Evolutionary conservation across 352 stramenopile species (phyloP).

Genomic region (Globisporangium canariense): DNA sequence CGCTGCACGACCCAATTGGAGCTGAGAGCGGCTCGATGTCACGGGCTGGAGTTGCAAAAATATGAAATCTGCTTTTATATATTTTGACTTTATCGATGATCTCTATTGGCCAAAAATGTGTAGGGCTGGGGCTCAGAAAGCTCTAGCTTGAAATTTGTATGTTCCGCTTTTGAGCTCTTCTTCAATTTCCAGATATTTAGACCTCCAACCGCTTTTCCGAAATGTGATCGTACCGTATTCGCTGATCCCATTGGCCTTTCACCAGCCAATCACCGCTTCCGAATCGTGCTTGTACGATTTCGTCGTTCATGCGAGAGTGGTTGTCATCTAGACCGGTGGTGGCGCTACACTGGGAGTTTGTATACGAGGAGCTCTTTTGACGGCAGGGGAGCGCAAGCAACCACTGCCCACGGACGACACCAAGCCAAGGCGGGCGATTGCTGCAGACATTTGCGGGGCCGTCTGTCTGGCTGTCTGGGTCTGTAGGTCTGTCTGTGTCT

Average conservation of each 20-base stretch:
- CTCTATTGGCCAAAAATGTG: background rate
- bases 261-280: background rate
- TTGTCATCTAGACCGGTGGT: slow-evolving; percentile 15
- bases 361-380: slow-evolving; percentile 2
- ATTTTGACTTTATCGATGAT: background rate
- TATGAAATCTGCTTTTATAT: background rate
- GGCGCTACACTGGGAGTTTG: slow-evolving; percentile 10
- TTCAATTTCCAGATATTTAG: background rate
- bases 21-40: slow-evolving; percentile 3
- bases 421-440: no score
- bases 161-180: background rate
- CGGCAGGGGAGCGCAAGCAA: background rate
- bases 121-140: background rate
- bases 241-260: background rate
- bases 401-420: no score
- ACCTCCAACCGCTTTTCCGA: background rate
- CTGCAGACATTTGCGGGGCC: background rate
- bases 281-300: background rate
- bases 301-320: slow-evolving; percentile 1
- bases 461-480: background rate
- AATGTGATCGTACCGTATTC: slow-evolving; percentile 4
- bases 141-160: background rate
- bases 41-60: background rate
- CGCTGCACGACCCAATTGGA: slow-evolving; percentile 6
- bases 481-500: background rate